phyloP scores from a whole-genome alignment of 75 land plant species.

The Chamaecyparis obtusa region DNA sequence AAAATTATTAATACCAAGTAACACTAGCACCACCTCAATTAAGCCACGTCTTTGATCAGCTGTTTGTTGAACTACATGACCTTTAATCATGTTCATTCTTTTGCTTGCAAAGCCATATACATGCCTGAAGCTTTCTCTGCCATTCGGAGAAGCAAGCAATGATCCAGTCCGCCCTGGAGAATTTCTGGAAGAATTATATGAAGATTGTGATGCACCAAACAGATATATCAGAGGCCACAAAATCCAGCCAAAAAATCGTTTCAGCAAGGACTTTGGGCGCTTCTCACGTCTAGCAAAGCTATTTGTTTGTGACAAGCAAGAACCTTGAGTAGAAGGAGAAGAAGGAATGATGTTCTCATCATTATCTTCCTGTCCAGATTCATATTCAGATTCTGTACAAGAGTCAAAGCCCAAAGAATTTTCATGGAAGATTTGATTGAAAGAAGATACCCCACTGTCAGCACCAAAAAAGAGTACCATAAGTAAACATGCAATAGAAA shows the following conservation, averaged over 20 bases:
- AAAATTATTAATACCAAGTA: slow-evolving; percentile 6
- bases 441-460: slow-evolving; percentile 97
- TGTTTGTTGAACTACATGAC: slow-evolving; percentile 64
- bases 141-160: background rate
- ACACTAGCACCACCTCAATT: slow-evolving; percentile 63
- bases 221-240: slow-evolving; percentile 46
- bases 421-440: slow-evolving; percentile 91
- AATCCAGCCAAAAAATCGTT: slow-evolving; percentile 50
- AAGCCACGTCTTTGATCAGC: slow-evolving; percentile 89
- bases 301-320: slow-evolving; percentile 53
- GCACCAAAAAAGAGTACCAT: slow-evolving; percentile 16
- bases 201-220: slow-evolving; percentile 10
- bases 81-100: slow-evolving; percentile 43
- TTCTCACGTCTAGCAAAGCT: slow-evolving; percentile 37
- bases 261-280: slow-evolving; percentile 27
- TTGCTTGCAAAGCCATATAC: slow-evolving; percentile 31
- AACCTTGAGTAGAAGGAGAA: slow-evolving; percentile 70
- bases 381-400: slow-evolving; percentile 59
- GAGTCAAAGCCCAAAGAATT: slow-evolving; percentile 73
- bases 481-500: background rate
- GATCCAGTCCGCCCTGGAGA: slow-evolving; percentile 7
- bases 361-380: slow-evolving; percentile 78
- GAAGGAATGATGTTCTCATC: slow-evolving; percentile 48
- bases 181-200: slow-evolving; percentile 6
- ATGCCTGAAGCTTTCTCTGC: slow-evolving; percentile 22